phyloP scores from a whole-genome alignment of 2,329 filamentous ascomycete species.

The Apiospora aurea region DNA sequence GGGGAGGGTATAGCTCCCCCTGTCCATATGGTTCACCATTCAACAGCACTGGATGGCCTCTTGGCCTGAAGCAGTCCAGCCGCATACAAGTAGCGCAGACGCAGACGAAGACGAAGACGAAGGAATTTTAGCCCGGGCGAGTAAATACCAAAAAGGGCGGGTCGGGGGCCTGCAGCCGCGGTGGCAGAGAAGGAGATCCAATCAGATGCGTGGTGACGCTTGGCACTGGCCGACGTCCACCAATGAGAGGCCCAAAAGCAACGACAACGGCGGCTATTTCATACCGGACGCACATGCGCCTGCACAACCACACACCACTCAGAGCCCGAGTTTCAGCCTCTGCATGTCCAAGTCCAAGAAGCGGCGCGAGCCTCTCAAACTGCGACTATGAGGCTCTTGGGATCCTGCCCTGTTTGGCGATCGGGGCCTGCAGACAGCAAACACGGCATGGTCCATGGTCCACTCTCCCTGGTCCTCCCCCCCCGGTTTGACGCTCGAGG shows the following conservation, averaged over 20 bases:
- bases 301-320: not conserved
- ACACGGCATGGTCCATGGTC: constrained; percentile 19
- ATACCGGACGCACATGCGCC: constrained; percentile 1
- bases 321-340: constrained; percentile 23
- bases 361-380: constrained; percentile 4
- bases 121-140: not conserved
- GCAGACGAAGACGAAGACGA: not conserved
- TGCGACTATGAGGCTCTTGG: not conserved
- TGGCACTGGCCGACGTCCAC: constrained; percentile 1
- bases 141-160: constrained; percentile 17
- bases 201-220: constrained; percentile 18
- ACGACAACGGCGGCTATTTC: constrained; percentile 24
- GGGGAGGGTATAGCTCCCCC: not conserved
- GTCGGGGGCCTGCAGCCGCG: constrained; percentile 18
- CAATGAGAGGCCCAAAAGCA: constrained; percentile 21
- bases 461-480: constrained; percentile 22
- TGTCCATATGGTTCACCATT: not conserved
- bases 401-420: not conserved
- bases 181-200: not conserved
- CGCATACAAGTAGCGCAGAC: not conserved
- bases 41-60: not conserved
- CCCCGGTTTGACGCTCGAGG: constrained; percentile 30
- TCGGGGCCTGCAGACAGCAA: not conserved
- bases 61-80: not conserved
- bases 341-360: constrained; percentile 4